phyloP scores from a whole-genome alignment of 768 basidiomycete species.

The Dacryopinax primogenitus region DNA sequence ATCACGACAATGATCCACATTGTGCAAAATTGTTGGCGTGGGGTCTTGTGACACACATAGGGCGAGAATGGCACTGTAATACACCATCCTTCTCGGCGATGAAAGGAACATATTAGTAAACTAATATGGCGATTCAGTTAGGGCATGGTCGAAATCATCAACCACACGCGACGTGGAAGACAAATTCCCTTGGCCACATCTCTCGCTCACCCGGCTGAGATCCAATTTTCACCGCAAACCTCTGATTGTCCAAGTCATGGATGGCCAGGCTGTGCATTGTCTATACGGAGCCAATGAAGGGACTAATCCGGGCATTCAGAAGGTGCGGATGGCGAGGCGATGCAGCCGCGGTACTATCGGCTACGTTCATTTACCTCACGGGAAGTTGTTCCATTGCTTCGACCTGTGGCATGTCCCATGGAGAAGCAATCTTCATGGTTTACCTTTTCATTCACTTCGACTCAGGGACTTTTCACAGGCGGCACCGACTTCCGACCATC shows the following conservation, averaged over 20 bases:
- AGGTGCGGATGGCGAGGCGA: slow-evolving; percentile 1
- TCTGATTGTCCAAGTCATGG: neutral
- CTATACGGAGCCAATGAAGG: neutral
- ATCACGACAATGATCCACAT: neutral
- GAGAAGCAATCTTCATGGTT: neutral
- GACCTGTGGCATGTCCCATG: neutral
- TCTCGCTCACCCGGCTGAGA: neutral
- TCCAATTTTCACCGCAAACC: neutral
- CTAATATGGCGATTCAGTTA: neutral
- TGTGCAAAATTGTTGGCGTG: neutral
- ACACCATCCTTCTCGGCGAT: neutral
- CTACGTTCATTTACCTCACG: neutral
- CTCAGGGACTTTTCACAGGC: neutral
- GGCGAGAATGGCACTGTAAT: neutral
- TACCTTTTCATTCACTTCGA: neutral
- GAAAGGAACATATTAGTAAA: neutral
- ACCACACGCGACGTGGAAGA: neutral
- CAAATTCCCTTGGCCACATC: neutral
- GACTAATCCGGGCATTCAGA: neutral
- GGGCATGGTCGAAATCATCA: neutral
- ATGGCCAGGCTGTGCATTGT: slow-evolving; percentile 5
- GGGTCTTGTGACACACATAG: neutral
- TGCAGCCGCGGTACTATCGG: neutral
- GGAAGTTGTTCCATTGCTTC: neutral
- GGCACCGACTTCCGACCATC: neutral